These are phyloP conservation scores for Cyclotella cryptica DNA, from an alignment of 108 stramenopile species.

Conservation along the genomic window DNA sequence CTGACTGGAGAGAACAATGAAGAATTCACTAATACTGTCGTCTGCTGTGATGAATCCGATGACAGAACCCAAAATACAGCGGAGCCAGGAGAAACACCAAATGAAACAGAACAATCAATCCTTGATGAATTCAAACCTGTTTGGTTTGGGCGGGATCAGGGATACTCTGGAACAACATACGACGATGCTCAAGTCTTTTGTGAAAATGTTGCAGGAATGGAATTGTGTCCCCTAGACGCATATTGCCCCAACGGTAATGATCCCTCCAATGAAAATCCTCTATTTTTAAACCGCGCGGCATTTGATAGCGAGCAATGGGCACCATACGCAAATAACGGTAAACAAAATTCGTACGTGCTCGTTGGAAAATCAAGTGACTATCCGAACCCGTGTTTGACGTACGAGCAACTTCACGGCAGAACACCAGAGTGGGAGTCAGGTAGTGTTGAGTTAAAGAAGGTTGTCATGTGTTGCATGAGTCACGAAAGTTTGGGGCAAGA, in stretches of 20 bases:
- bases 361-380: background rate
- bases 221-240: conserved; percentile 38
- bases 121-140: conserved; percentile 14
- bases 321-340: background rate
- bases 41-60: conserved; percentile 19
- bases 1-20: conserved; percentile 26
- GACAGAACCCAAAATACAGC: background rate
- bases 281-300: conserved; percentile 4
- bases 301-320: conserved; percentile 38
- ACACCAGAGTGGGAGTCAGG: background rate
- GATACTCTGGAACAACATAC: conserved; percentile 9
- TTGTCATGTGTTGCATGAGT: conserved; percentile 20
- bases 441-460: conserved; percentile 4
- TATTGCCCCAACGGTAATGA: conserved; percentile 32
- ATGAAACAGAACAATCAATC: conserved; percentile 10
- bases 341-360: background rate
- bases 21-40: conserved; percentile 30
- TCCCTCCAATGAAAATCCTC: conserved; percentile 4
- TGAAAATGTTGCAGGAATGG: conserved; percentile 29
- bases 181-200: conserved; percentile 27
- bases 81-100: background rate
- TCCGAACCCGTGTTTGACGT: conserved; percentile 7
- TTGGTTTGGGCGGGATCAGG: conserved; percentile 29
- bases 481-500: background rate
- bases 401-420: background rate